Conservation (phyloP, 2,329 filamentous ascomycete species). For the Ophiocordyceps camponoti-saundersi region DNA sequence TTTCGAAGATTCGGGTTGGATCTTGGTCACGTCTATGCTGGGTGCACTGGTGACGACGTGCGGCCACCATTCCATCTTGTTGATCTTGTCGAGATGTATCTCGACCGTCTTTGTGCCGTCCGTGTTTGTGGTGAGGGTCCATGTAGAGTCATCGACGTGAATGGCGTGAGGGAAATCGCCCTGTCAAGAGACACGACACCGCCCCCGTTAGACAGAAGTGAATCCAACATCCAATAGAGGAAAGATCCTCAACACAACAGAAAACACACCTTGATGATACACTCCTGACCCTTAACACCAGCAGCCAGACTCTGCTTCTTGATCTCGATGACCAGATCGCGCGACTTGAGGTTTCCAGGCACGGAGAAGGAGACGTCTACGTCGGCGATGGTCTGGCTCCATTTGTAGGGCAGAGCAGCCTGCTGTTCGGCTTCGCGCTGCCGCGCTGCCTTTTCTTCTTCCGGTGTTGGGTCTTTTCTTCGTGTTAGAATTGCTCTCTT, state of each 20-base stretch:
- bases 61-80: slow-evolving; percentile 98
- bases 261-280: slow-evolving; percentile 55
- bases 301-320: slow-evolving; percentile 64
- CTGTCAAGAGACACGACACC: slow-evolving; percentile 24
- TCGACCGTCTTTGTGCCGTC: slow-evolving; percentile 53
- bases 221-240: too few relatives aligned
- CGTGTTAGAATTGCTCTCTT: too few relatives aligned
- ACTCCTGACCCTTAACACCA: slow-evolving; percentile 73
- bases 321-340: slow-evolving; percentile 69
- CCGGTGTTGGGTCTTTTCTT: slow-evolving; percentile 19
- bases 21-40: slow-evolving; percentile 89
- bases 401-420: slow-evolving; percentile 85
- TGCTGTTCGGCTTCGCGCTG: slow-evolving; percentile 77
- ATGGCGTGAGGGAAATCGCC: slow-evolving; percentile 73
- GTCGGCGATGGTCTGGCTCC: slow-evolving; percentile 84
- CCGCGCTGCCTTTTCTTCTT: slow-evolving; percentile 38
- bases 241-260: background rate
- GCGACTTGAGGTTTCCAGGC: slow-evolving; percentile 67
- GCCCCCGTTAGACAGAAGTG: too few relatives aligned
- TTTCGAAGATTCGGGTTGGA: slow-evolving; percentile 82
- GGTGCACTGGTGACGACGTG: slow-evolving; percentile 78
- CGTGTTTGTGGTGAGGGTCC: slow-evolving; percentile 64
- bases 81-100: slow-evolving; percentile 85
- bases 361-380: slow-evolving; percentile 66
- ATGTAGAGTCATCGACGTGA: slow-evolving; percentile 74